phyloP scores from a whole-genome alignment of 2,329 filamentous ascomycete genomes.

The Stromatinia cepivora region DNA sequence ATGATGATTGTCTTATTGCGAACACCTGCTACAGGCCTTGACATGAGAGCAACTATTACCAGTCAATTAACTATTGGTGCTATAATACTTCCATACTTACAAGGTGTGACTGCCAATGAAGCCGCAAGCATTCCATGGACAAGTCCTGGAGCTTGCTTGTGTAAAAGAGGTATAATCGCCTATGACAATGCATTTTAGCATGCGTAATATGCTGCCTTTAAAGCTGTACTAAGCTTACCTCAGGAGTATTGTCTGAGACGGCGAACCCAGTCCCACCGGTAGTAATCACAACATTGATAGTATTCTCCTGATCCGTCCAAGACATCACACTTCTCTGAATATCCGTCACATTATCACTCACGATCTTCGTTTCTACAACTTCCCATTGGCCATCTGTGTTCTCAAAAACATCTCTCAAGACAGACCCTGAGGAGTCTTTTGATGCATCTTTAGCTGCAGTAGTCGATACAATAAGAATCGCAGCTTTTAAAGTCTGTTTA shows the following conservation, averaged over 20 bases:
- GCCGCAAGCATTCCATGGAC: slow-evolving; percentile 93
- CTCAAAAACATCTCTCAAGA: slow-evolving; percentile 68
- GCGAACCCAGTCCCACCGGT: slow-evolving; percentile 95
- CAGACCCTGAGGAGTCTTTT: slow-evolving; percentile 70
- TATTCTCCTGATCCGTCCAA: slow-evolving; percentile 69
- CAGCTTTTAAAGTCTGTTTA: slow-evolving; percentile 59
- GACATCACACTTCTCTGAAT: slow-evolving; percentile 72
- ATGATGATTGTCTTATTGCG: slow-evolving; percentile 79
- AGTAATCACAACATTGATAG: slow-evolving; percentile 76
- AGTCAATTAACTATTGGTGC: slow-evolving; percentile 32
- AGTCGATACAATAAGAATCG: slow-evolving; percentile 85
- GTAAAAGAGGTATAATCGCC: slow-evolving; percentile 76
- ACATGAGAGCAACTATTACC: slow-evolving; percentile 85
- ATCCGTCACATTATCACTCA: slow-evolving; percentile 70
- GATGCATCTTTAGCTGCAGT: slow-evolving; percentile 79
- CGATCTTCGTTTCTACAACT: slow-evolving; percentile 68
- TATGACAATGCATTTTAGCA: slow-evolving; percentile 41
- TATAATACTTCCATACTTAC: slow-evolving; percentile 52
- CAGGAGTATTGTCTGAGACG: slow-evolving; percentile 79
- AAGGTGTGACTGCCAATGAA: slow-evolving; percentile 84
- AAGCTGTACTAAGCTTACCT: slow-evolving; percentile 54
- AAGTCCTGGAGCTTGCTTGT: slow-evolving; percentile 83
- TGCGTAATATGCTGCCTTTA: neutral
- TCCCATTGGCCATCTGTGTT: slow-evolving; percentile 72
- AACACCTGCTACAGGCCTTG: slow-evolving; percentile 85